Conservation (phyloP, 371 early-diverging fungal genomes). For the Rhizopus delemar region DNA sequence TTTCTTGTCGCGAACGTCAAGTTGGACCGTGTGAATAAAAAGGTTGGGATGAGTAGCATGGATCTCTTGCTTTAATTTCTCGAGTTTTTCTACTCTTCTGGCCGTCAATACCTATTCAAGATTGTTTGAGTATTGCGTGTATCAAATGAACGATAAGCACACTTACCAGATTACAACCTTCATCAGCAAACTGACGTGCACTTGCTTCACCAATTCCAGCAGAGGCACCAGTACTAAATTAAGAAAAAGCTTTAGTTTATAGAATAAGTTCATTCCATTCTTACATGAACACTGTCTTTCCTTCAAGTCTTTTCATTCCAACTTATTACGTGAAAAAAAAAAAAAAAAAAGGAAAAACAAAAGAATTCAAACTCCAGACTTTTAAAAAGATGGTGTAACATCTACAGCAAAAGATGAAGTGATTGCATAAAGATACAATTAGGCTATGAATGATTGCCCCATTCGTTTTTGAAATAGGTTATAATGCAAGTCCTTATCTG, state of each 20-base stretch:
- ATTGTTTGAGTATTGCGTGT: conserved; percentile 3
- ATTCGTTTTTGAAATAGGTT: too few relatives aligned
- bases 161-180: conserved; percentile 75
- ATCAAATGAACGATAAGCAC: neutral
- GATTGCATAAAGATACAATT: too few relatives aligned
- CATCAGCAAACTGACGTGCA: conserved; percentile 84
- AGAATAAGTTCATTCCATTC: neutral
- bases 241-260: neutral
- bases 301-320: conserved; percentile 47
- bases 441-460: too few relatives aligned
- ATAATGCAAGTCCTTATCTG: too few relatives aligned
- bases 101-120: conserved; percentile 69
- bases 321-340: neutral
- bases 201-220: conserved; percentile 89
- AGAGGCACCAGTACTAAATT: conserved; percentile 85
- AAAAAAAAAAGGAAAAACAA: conserved; percentile 2
- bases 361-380: neutral
- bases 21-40: conserved; percentile 59
- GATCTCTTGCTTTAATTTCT: conserved; percentile 57
- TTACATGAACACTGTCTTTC: conserved; percentile 62
- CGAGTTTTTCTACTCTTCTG: conserved; percentile 74
- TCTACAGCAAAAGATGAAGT: too few relatives aligned
- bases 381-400: neutral
- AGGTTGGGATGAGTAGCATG: conserved; percentile 52
- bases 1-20: conserved; percentile 75